Conservation (phyloP, 129 eudicot species). For the Artemisia argyi region DNA sequence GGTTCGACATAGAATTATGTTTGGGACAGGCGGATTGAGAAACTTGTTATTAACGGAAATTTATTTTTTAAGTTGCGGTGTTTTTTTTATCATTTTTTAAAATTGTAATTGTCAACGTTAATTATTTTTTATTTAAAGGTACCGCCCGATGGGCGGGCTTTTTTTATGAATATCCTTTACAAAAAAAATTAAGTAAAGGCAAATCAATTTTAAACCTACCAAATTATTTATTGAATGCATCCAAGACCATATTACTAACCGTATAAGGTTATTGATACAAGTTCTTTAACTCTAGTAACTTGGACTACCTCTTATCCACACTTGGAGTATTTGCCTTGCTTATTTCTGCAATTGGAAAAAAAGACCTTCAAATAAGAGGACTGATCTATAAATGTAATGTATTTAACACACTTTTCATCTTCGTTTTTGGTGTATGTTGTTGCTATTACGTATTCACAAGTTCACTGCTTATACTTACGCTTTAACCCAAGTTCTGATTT, state of each 20-base stretch:
- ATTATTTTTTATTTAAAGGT: too few species aligned
- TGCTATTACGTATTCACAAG: neutral
- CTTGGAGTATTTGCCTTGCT: constrained; percentile 49
- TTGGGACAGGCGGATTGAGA: too few species aligned
- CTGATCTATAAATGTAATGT: constrained; percentile 1
- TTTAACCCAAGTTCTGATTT: constrained; percentile 62
- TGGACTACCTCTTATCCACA: constrained; percentile 69
- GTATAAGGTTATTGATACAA: constrained; percentile 16
- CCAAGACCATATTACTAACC: constrained; percentile 21
- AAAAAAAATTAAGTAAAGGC: too few species aligned
- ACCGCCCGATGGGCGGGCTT: too few species aligned
- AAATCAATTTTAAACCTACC: too few species aligned
- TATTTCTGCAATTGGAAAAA: constrained; percentile 48
- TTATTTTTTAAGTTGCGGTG: too few species aligned
- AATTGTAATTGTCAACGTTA: too few species aligned
- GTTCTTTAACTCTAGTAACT: constrained; percentile 64
- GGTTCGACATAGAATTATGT: too few species aligned
- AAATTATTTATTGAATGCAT: too few species aligned
- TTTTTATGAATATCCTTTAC: too few species aligned
- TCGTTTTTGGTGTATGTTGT: neutral
- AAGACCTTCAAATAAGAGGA: constrained; percentile 8
- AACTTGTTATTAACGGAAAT: too few species aligned
- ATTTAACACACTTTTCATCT: neutral
- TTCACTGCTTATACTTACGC: constrained; percentile 44
- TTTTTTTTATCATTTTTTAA: too few species aligned